Evolutionary conservation across 208 protist species (phyloP), one percentile per base, ranked within the genome.

Genomic region (Wallacemonas collosoma): DNA sequence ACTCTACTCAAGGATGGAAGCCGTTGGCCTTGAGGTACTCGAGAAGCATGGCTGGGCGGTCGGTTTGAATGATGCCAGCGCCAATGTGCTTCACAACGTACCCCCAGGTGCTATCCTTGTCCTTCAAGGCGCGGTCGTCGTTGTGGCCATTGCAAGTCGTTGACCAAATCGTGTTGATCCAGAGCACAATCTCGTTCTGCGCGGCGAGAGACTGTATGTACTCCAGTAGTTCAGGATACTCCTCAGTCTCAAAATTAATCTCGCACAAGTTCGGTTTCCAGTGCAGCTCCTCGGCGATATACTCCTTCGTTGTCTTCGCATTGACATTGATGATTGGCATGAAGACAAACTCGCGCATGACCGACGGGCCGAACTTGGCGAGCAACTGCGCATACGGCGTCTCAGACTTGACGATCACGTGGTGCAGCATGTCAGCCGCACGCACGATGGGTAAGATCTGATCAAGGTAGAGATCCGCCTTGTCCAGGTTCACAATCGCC

Each of bases 91-190:
- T 75, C 35, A 83, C 77, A 17, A 86, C 63, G 63, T 85, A 88
- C 47, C 86, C 82, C 86, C 86, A 90, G 66, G 81, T 90, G 0
- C 41, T 68, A 14, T 87, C 82, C 73, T 72, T 74, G 73, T 88
- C 68, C 56, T 76, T 75, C 61, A 90, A 45, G 15, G 86, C 86
- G 68, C 72, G 76, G 58, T 90, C 86, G 62, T 90, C 86, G 72
- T 75, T 88, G 73, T 87, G 81, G 17, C 86, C 86, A 63, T 76
- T 82, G 65, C 86, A 88, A 9, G 80, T 86, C 14, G 79, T 77
- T 2, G 81, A 77, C 86, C 86, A 90, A 35, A 90, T 90, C 15
- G 86, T 88, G 78, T 90, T 90, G 47, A 90, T 79, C 83, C 86
- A 90, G 45, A 90, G 74, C 50, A 78, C 73, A 5, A 81, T 76